phyloP scores from a whole-genome alignment of 805 yeast species.

The Myxozyma sirexii region DNA sequence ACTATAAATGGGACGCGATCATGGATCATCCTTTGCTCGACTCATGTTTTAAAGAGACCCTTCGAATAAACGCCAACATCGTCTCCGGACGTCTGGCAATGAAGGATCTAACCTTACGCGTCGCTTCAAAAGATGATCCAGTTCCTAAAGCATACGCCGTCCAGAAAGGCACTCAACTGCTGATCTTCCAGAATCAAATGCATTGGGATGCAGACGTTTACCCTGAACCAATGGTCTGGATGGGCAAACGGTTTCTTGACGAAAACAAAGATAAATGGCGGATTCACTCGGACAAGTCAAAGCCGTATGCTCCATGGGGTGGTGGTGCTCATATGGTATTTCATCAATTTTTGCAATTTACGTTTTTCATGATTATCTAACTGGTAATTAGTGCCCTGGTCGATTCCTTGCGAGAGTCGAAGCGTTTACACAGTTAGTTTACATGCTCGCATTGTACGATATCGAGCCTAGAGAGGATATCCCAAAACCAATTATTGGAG shows the following conservation, averaged over 20 bases:
- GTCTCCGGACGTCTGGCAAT: constrained; percentile 18
- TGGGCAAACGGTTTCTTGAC: constrained; percentile 19
- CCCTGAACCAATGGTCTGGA: constrained; percentile 30
- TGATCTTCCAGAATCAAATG: constrained; percentile 14
- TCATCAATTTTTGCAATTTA: neutral
- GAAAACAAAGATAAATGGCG: constrained; percentile 13
- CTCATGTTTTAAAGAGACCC: constrained; percentile 28
- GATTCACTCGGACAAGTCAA: constrained; percentile 11
- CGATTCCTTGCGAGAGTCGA: constrained; percentile 17
- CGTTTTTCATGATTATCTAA: neutral
- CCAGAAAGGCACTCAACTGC: constrained; percentile 7
- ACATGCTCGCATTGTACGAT: constrained; percentile 13
- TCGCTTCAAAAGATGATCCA: constrained; percentile 4
- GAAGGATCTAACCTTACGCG: constrained; percentile 12
- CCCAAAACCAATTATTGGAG: constrained; percentile 13
- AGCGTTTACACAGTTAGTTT: constrained; percentile 9
- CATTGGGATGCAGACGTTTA: constrained; percentile 30
- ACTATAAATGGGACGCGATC: constrained; percentile 21
- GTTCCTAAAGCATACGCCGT: neutral
- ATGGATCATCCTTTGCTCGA: constrained; percentile 14
- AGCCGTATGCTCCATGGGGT: constrained; percentile 27
- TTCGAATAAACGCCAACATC: constrained; percentile 17
- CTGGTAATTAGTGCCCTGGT: constrained; percentile 20
- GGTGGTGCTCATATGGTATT: constrained; percentile 26
- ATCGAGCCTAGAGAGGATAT: constrained; percentile 10